Percentiles rank a stretch among this genome's conserved stretches.
phyloP scores from a whole-genome alignment of 2,329 filamentous ascomycete genomes.

The Hypoxylon sp. region DNA sequence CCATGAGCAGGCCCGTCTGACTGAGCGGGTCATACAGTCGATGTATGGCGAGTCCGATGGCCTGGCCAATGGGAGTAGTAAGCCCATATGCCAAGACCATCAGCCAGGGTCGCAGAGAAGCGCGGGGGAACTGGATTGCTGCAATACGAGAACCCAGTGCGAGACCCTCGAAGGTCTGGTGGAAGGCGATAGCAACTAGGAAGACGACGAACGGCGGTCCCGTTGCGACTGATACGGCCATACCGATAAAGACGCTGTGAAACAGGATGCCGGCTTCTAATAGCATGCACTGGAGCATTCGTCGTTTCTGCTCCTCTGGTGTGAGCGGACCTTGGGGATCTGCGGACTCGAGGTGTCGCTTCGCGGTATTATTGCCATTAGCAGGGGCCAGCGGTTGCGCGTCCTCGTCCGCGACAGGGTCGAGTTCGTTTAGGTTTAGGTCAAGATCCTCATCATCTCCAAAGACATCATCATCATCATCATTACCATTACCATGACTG shows the following conservation, averaged over 20 bases:
- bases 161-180: slow-evolving; percentile 91
- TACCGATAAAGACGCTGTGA: slow-evolving; percentile 88
- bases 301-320: slow-evolving; percentile 73
- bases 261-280: slow-evolving; percentile 88
- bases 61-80: slow-evolving; percentile 86
- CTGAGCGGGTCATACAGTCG: slow-evolving; percentile 85
- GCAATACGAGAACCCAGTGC: slow-evolving; percentile 89
- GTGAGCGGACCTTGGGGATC: slow-evolving; percentile 54
- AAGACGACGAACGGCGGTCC: slow-evolving; percentile 85
- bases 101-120: slow-evolving; percentile 83
- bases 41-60: slow-evolving; percentile 83
- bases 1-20: slow-evolving; percentile 82
- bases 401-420: slow-evolving; percentile 58
- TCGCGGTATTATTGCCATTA: slow-evolving; percentile 27
- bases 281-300: slow-evolving; percentile 82
- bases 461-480: slow-evolving; percentile 55
- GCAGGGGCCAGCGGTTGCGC: slow-evolving; percentile 50
- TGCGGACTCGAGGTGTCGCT: slow-evolving; percentile 48
- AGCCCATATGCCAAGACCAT: slow-evolving; percentile 84
- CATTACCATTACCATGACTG: slow-evolving; percentile 28
- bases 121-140: slow-evolving; percentile 81
- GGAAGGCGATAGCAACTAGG: slow-evolving; percentile 84
- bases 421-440: slow-evolving; percentile 73
- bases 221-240: slow-evolving; percentile 86
- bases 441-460: slow-evolving; percentile 71